Evolutionary conservation across 148 eudicot genomes (phyloP).

Genomic region (Camellia japonica): DNA sequence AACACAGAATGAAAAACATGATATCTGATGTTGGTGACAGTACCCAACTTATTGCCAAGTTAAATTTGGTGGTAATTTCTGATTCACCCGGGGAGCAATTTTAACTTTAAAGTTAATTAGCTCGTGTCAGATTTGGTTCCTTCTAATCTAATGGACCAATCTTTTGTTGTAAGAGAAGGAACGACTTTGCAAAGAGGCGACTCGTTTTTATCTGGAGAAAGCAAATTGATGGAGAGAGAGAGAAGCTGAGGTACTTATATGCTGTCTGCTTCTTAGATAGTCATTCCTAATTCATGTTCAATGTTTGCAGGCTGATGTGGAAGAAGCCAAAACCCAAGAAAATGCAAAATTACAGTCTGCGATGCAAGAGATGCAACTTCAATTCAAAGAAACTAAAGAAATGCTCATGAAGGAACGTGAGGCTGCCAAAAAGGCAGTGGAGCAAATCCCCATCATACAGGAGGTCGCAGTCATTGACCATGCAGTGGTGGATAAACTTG

Average conservation of each 20-base stretch:
- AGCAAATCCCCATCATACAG: slow-evolving; percentile 67
- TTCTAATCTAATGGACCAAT: too few species aligned
- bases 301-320: slow-evolving; percentile 71
- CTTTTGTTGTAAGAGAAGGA: neutral
- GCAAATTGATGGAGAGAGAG: neutral
- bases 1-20: neutral
- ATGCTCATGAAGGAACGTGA: slow-evolving; percentile 70
- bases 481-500: slow-evolving; percentile 62
- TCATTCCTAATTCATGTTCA: neutral
- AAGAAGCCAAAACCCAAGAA: slow-evolving; percentile 90
- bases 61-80: neutral
- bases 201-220: neutral
- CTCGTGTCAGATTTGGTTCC: too few species aligned
- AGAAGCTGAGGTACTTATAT: neutral
- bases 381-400: slow-evolving; percentile 71
- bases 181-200: neutral
- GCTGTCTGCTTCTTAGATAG: neutral
- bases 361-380: slow-evolving; percentile 68
- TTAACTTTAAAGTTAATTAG: neutral
- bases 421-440: slow-evolving; percentile 59
- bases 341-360: slow-evolving; percentile 70
- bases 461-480: slow-evolving; percentile 85
- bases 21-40: neutral
- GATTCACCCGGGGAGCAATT: neutral
- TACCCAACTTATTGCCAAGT: neutral